phyloP scores from a whole-genome alignment of 768 basidiomycete genomes.

The Russula emetica region DNA sequence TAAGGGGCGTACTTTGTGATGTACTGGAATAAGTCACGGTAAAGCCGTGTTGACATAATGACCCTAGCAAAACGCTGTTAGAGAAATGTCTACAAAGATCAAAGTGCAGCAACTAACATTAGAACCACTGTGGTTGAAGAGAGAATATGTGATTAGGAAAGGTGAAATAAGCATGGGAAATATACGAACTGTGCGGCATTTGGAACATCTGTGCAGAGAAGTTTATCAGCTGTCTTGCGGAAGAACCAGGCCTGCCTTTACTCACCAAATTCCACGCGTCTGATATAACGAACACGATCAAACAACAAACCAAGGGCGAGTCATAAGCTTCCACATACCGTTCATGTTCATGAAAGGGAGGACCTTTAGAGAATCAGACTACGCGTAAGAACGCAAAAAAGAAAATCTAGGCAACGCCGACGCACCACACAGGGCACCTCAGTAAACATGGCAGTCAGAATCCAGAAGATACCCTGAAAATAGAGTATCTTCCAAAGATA shows the following conservation, averaged over 20 bases:
- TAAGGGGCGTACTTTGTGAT: constrained; percentile 7
- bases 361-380: neutral
- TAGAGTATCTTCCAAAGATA: constrained; percentile 20
- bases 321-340: constrained; percentile 4
- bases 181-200: constrained; percentile 22
- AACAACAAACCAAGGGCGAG: neutral
- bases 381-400: neutral
- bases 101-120: neutral
- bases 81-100: neutral
- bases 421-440: constrained; percentile 17
- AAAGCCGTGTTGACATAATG: constrained; percentile 16
- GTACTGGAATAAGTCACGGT: constrained; percentile 21
- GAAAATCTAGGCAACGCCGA: neutral
- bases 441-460: constrained; percentile 10
- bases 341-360: constrained; percentile 5
- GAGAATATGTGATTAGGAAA: neutral
- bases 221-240: neutral
- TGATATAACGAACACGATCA: neutral
- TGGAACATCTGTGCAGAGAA: constrained; percentile 17
- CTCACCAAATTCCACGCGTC: neutral
- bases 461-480: constrained; percentile 15
- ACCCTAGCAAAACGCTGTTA: neutral
- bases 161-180: constrained; percentile 4
- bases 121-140: constrained; percentile 9
- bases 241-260: neutral